Conservation (phyloP, 2,329 filamentous ascomycete species). For the Ophiostoma pallidulum region DNA sequence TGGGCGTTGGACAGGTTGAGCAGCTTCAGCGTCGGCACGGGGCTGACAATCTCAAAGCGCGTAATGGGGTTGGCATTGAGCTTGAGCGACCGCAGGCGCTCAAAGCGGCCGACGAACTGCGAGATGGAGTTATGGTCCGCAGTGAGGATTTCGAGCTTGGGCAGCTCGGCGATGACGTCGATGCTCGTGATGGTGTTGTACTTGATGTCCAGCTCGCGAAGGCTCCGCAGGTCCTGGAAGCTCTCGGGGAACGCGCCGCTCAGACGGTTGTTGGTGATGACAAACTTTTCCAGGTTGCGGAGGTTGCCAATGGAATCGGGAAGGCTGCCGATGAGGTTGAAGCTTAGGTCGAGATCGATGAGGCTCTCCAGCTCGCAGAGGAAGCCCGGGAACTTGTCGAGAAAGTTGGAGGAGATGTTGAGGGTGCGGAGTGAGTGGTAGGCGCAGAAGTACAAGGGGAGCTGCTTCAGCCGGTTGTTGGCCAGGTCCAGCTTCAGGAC, state of each 20-base stretch:
- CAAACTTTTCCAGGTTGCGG: conserved; percentile 72
- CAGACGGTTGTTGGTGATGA: conserved; percentile 92
- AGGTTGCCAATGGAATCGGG: conserved; percentile 72
- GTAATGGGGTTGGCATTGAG: conserved; percentile 94
- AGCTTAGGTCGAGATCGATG: conserved; percentile 91
- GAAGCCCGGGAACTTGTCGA: conserved; percentile 76
- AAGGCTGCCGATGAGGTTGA: conserved; percentile 76
- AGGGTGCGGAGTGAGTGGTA: conserved; percentile 73
- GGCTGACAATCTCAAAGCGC: conserved; percentile 71
- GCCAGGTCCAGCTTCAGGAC: conserved; percentile 85
- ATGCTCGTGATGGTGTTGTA: conserved; percentile 88
- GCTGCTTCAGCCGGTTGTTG: conserved; percentile 75
- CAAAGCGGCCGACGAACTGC: conserved; percentile 81
- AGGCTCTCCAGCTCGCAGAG: conserved; percentile 73
- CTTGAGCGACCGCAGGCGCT: conserved; percentile 71
- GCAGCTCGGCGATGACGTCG: conserved; percentile 74
- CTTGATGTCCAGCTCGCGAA: conserved; percentile 88
- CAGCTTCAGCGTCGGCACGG: conserved; percentile 72
- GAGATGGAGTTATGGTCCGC: conserved; percentile 91
- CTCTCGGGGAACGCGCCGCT: conserved; percentile 62
- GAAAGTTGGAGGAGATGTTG: conserved; percentile 88
- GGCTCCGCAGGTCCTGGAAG: conserved; percentile 62
- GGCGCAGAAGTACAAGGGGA: conserved; percentile 73
- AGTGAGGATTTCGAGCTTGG: conserved; percentile 77
- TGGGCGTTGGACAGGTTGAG: conserved; percentile 89